Percentiles rank a stretch among this genome's conserved stretches.
Evolutionary conservation across 495 filamentous ascomycete genomes (phyloP).

Genomic region (Pseudomonodictys pantanalensis): DNA sequence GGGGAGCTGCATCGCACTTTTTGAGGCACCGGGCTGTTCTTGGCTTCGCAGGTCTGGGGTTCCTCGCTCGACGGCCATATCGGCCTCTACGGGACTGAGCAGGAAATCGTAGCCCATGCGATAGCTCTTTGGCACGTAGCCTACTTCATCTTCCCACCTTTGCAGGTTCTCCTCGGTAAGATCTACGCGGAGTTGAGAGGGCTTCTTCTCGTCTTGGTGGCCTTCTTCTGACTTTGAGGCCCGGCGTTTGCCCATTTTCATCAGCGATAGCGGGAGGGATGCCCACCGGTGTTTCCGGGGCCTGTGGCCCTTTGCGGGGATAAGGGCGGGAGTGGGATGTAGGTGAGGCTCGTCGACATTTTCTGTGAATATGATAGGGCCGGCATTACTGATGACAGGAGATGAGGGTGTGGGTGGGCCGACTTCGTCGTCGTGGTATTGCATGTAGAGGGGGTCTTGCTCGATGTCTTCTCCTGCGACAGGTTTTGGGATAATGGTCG

Average conservation of each 20-base stretch:
- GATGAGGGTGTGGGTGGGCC: not conserved
- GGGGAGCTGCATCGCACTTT: not conserved
- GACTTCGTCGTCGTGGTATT: not conserved
- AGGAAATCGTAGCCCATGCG: not conserved
- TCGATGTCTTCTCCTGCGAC: slow-evolving; percentile 4
- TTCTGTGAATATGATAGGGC: too few species aligned
- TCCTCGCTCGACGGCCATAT: not conserved
- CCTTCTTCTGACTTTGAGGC: not conserved
- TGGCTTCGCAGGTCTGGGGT: not conserved
- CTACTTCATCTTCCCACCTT: slow-evolving; percentile 3
- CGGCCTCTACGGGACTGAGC: not conserved
- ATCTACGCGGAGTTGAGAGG: not conserved
- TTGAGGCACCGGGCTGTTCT: not conserved
- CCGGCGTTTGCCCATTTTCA: not conserved
- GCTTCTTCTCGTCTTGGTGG: not conserved
- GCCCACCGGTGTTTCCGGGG: not conserved
- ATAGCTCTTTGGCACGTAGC: slow-evolving; percentile 6
- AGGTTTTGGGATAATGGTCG: not conserved
- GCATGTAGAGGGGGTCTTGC: not conserved
- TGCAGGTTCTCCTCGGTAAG: slow-evolving; percentile 11
- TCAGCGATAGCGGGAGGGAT: not conserved
- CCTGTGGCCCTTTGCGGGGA: too few species aligned
- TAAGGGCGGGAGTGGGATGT: too few species aligned
- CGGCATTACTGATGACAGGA: not conserved
- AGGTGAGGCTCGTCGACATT: too few species aligned